These are phyloP conservation scores for Tuber brumale DNA, from an alignment of 495 filamentous ascomycete species.

Conservation along the genomic window DNA sequence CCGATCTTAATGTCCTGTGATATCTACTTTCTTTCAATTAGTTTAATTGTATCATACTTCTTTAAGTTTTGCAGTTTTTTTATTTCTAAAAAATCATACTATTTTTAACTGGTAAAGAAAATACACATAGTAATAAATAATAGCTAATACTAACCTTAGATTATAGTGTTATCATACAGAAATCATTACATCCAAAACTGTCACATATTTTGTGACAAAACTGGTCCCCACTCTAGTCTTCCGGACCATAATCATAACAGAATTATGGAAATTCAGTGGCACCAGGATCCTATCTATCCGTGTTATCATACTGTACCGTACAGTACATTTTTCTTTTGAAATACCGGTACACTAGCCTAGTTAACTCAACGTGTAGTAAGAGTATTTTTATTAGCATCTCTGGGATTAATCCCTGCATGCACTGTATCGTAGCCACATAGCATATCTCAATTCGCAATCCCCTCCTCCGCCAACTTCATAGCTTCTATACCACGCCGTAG, in stretches of 20 bases:
- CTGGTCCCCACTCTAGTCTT: too few species aligned
- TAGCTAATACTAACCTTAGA: too few species aligned
- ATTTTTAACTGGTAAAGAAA: too few species aligned
- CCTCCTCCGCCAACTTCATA: background rate
- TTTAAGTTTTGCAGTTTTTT: too few species aligned
- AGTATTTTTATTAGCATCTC: background rate
- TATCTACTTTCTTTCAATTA: too few species aligned
- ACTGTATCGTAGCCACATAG: background rate
- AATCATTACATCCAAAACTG: too few species aligned
- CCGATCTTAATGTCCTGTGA: too few species aligned
- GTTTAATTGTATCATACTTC: too few species aligned
- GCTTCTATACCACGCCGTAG: background rate
- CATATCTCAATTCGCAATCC: background rate
- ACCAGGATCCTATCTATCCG: background rate
- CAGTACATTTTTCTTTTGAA: background rate
- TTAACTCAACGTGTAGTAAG: background rate
- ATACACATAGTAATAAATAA: too few species aligned
- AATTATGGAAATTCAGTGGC: background rate
- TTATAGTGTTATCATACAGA: too few species aligned
- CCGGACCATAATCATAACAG: background rate
- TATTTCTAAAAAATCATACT: too few species aligned
- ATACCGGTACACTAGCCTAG: background rate
- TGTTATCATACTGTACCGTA: background rate
- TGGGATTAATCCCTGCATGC: background rate
- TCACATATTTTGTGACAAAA: too few species aligned